These are phyloP conservation scores for Penicillium atrosanguineum DNA, from an alignment of 495 filamentous ascomycete species.

Conservation along the genomic window DNA sequence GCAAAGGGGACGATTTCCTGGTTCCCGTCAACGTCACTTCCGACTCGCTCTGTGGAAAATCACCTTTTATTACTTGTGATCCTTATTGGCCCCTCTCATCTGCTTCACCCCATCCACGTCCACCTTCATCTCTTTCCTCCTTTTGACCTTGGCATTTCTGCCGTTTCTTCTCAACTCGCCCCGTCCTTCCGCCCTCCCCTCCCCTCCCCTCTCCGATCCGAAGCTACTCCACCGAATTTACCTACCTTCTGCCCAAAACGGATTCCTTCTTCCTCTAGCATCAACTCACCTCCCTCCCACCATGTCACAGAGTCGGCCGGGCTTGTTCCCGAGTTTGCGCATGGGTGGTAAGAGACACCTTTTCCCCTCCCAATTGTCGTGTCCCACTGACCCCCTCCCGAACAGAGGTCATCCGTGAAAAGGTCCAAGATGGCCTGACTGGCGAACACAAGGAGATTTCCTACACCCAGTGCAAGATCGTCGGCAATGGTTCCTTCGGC, in stretches of 20 bases:
- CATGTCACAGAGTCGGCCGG: slow-evolving; percentile 75
- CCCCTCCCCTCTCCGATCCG: slow-evolving; percentile 19
- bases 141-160: slow-evolving; percentile 21
- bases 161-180: slow-evolving; percentile 25
- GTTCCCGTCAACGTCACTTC: slow-evolving; percentile 13
- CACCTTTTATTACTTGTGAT: not conserved
- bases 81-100: slow-evolving; percentile 7
- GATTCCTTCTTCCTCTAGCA: slow-evolving; percentile 30
- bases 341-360: slow-evolving; percentile 69
- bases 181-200: slow-evolving; percentile 28
- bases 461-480: slow-evolving; percentile 99
- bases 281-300: slow-evolving; percentile 28
- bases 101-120: not conserved
- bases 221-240: slow-evolving; percentile 25
- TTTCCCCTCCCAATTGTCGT: slow-evolving; percentile 9
- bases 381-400: slow-evolving; percentile 7
- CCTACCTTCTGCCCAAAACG: slow-evolving; percentile 24
- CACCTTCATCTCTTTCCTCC: slow-evolving; percentile 7
- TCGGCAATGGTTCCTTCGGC: slow-evolving; percentile 98
- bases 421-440: slow-evolving; percentile 96
- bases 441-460: slow-evolving; percentile 95
- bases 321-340: slow-evolving; percentile 71
- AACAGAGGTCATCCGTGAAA: slow-evolving; percentile 94
- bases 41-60: slow-evolving; percentile 1
- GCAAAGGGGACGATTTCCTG: not conserved